Evolutionary conservation across 1,284 basidiomycete genomes (phyloP).

Genomic region (Peniophora sp.): DNA sequence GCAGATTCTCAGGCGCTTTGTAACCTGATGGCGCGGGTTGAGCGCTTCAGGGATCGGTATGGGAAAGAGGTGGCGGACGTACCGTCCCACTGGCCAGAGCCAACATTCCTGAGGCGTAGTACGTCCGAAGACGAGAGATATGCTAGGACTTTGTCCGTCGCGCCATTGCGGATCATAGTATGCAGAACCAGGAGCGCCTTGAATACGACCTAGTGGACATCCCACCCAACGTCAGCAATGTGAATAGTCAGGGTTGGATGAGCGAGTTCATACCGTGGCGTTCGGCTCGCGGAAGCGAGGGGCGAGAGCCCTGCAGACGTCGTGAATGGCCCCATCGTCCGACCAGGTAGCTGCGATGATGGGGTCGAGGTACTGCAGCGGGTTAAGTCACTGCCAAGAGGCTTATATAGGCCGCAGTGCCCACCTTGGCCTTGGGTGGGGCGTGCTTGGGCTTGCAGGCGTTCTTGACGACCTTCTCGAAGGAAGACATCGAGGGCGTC

Average conservation of each 20-base stretch:
- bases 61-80: slow-evolving; percentile 3
- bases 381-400: slow-evolving; percentile 1
- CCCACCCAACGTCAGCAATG: slow-evolving; percentile 4
- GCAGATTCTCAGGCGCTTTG: slow-evolving; percentile 77
- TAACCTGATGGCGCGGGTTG: slow-evolving; percentile 50
- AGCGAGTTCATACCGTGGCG: slow-evolving; percentile 55
- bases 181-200: slow-evolving; percentile 94
- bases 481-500: slow-evolving; percentile 56
- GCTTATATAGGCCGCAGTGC: slow-evolving; percentile 5
- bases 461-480: slow-evolving; percentile 83
- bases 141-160: slow-evolving; percentile 84
- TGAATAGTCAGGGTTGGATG: neutral
- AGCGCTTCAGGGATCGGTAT: slow-evolving; percentile 1
- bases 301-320: slow-evolving; percentile 84
- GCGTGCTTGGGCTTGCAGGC: slow-evolving; percentile 93
- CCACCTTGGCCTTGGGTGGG: slow-evolving; percentile 87
- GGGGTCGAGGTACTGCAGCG: slow-evolving; percentile 69
- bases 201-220: slow-evolving; percentile 72
- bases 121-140: slow-evolving; percentile 77
- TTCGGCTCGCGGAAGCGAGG: slow-evolving; percentile 86
- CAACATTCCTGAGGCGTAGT: slow-evolving; percentile 73
- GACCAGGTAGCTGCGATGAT: slow-evolving; percentile 93
- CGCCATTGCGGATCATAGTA: slow-evolving; percentile 90
- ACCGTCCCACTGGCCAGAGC: slow-evolving; percentile 78
- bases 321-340: slow-evolving; percentile 85